These are phyloP conservation scores for Brassica rapa DNA, from an alignment of 345 rosid species.

Conservation along the genomic window DNA sequence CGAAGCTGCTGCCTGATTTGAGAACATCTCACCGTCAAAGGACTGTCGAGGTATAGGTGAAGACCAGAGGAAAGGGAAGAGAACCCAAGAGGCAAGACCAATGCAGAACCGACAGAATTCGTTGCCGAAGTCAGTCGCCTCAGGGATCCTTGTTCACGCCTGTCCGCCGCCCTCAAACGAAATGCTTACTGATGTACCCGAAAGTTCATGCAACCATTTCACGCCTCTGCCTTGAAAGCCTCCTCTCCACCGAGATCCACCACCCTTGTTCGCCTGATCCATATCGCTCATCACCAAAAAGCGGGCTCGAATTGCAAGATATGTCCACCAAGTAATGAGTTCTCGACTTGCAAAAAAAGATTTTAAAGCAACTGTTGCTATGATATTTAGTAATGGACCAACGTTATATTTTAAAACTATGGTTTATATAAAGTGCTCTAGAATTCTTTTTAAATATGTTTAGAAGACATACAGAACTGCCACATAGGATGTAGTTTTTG, in stretches of 20 bases:
- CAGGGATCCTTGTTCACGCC: background rate
- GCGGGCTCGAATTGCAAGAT: no score
- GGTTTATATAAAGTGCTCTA: no score
- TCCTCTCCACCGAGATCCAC: background rate
- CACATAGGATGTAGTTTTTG: no score
- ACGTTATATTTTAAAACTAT: no score
- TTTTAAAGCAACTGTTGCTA: no score
- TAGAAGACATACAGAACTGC: no score
- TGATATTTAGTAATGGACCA: no score
- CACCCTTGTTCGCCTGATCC: background rate
- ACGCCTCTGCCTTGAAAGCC: background rate
- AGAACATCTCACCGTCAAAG: background rate
- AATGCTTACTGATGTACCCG: background rate
- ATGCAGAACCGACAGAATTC: background rate
- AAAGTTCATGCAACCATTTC: background rate
- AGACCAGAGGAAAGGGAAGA: background rate
- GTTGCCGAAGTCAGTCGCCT: background rate
- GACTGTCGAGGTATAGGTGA: background rate
- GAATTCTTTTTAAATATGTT: no score
- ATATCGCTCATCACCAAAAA: no score
- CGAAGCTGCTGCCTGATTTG: no score
- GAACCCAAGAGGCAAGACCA: background rate
- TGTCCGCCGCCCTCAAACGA: background rate
- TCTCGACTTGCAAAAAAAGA: no score
- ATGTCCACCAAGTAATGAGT: no score